These are phyloP conservation scores for Petunia secreta DNA, from an alignment of 257 asterid species.

Conservation along the genomic window DNA sequence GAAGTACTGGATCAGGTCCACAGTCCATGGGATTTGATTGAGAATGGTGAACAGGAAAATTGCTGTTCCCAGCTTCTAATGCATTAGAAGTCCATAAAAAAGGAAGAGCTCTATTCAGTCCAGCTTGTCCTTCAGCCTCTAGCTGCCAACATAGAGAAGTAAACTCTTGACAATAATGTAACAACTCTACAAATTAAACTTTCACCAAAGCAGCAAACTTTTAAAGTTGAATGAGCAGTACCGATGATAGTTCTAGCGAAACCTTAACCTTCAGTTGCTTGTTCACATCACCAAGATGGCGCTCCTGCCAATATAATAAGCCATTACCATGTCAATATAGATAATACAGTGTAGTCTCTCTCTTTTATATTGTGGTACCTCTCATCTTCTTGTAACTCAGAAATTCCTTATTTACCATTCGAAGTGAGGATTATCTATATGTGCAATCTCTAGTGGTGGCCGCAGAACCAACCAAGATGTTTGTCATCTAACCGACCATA, in stretches of 20 bases:
- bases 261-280: constrained; percentile 81
- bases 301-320: constrained; percentile 52
- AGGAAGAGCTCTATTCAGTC: constrained; percentile 38
- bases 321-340: neutral
- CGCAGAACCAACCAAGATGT: neutral
- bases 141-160: constrained; percentile 44
- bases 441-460: neutral
- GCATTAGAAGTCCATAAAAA: constrained; percentile 56
- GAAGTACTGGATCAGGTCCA: constrained; percentile 57
- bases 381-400: neutral
- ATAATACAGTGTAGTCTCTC: neutral
- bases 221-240: constrained; percentile 35
- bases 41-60: constrained; percentile 47
- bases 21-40: constrained; percentile 56
- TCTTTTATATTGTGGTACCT: neutral
- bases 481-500: too few relatives aligned
- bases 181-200: neutral
- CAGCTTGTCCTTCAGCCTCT: constrained; percentile 61
- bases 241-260: constrained; percentile 75
- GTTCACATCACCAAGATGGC: constrained; percentile 89
- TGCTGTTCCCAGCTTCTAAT: constrained; percentile 40
- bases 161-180: neutral
- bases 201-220: neutral
- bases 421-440: neutral
- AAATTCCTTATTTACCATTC: neutral